Conservation (phyloP, 129 eudicot species). For the Pittosporum tobira region DNA sequence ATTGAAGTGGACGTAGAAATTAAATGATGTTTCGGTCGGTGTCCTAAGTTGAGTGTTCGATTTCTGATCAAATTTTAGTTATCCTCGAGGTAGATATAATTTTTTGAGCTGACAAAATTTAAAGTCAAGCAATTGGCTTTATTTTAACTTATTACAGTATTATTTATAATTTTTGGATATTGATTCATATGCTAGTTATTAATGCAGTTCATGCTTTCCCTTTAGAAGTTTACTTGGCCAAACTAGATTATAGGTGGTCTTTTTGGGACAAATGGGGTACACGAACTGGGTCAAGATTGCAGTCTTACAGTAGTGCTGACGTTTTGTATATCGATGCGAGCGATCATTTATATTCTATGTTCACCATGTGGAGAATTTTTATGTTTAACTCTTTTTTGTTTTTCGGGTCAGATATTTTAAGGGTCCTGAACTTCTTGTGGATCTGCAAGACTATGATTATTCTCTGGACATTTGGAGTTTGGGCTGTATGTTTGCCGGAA, state of each 20-base stretch:
- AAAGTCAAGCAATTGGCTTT: no score
- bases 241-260: background rate
- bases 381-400: background rate
- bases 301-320: background rate
- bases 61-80: no score
- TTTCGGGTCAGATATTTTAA: slow-evolving; percentile 39
- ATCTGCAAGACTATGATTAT: slow-evolving; percentile 63
- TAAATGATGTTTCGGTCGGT: no score
- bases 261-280: background rate
- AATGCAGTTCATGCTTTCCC: no score
- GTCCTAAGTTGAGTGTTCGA: no score
- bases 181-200: no score
- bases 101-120: no score
- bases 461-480: slow-evolving; percentile 69
- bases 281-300: background rate
- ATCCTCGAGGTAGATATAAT: no score
- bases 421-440: slow-evolving; percentile 68
- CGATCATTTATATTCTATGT: background rate
- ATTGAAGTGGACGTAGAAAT: no score
- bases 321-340: background rate
- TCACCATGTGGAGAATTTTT: background rate
- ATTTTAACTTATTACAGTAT: no score
- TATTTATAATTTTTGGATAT: no score
- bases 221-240: no score
- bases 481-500: slow-evolving; percentile 69